phyloP scores from a whole-genome alignment of 2,329 filamentous ascomycete species.

The Dichotomopilus funicola region DNA sequence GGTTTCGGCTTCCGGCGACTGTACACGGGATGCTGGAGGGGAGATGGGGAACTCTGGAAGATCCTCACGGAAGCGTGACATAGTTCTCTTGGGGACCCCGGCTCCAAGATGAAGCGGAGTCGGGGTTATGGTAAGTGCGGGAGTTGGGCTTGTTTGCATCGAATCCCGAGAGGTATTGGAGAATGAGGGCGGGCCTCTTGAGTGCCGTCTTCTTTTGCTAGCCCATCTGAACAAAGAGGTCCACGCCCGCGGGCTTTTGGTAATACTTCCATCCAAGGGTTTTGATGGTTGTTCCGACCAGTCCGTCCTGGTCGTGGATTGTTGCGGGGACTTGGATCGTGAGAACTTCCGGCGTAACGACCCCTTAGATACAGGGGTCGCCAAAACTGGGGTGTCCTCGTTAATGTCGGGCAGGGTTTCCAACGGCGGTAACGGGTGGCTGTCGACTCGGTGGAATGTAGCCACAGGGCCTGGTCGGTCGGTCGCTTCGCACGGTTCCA shows the following conservation, averaged over 20 bases:
- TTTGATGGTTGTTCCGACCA: constrained; percentile 47
- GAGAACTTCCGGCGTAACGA: constrained; percentile 40
- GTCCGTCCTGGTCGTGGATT: constrained; percentile 39
- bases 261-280: constrained; percentile 48
- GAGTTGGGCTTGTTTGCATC: constrained; percentile 49
- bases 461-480: constrained; percentile 31
- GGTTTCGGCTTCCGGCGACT: constrained; percentile 63
- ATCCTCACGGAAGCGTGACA: constrained; percentile 89
- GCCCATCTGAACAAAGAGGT: constrained; percentile 70
- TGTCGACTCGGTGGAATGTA: constrained; percentile 44
- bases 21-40: constrained; percentile 74
- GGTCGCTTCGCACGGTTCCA: constrained; percentile 16
- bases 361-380: constrained; percentile 31
- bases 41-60: constrained; percentile 79
- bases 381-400: constrained; percentile 22
- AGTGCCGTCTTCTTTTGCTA: constrained; percentile 49
- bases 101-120: constrained; percentile 32
- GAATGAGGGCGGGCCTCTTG: constrained; percentile 66
- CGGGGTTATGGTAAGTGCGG: constrained; percentile 30
- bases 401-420: constrained; percentile 16
- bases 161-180: constrained; percentile 89
- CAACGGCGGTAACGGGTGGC: constrained; percentile 33
- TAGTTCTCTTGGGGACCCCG: constrained; percentile 64
- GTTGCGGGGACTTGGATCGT: constrained; percentile 44
- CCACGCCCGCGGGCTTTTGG: constrained; percentile 48